A percentile compares a stretch with the other conserved stretches of the same genome.
Evolutionary conservation across 352 stramenopile species (phyloP).

Genomic region (Thraustotheca clavata): DNA sequence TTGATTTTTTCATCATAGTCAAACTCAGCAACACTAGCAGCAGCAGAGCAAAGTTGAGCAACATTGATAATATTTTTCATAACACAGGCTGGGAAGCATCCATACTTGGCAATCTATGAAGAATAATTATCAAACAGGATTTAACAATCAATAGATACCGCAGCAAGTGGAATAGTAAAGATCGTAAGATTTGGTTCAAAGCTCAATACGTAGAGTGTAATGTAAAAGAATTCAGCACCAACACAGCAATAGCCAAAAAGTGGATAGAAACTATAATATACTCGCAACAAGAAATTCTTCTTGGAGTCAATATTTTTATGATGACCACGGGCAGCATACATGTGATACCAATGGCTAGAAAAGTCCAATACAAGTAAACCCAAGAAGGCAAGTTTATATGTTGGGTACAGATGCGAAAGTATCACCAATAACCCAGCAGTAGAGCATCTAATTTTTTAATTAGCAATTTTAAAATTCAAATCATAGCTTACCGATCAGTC

Average conservation of each 20-base stretch:
- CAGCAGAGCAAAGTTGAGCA: slow-evolving; percentile 82
- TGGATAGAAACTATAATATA: slow-evolving; percentile 89
- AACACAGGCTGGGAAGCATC: slow-evolving; percentile 83
- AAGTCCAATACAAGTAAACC: slow-evolving; percentile 95
- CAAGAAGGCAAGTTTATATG: slow-evolving; percentile 73
- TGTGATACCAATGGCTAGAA: slow-evolving; percentile 97
- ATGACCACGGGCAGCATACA: slow-evolving; percentile 92
- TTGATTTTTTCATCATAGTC: slow-evolving; percentile 27
- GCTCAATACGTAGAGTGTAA: slow-evolving; percentile 85
- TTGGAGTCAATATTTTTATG: slow-evolving; percentile 91
- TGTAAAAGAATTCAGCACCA: slow-evolving; percentile 88
- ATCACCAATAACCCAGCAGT: slow-evolving; percentile 93
- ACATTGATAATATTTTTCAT: slow-evolving; percentile 93
- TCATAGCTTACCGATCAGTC: slow-evolving; percentile 77
- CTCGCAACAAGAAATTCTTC: slow-evolving; percentile 91
- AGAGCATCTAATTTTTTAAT: slow-evolving; percentile 56
- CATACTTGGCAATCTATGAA: slow-evolving; percentile 67
- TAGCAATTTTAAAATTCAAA: not conserved
- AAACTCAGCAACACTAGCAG: slow-evolving; percentile 54
- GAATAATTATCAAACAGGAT: slow-evolving; percentile 21
- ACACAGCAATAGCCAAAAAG: slow-evolving; percentile 93
- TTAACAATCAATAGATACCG: slow-evolving; percentile 27
- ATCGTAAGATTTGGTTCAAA: slow-evolving; percentile 64
- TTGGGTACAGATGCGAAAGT: slow-evolving; percentile 87
- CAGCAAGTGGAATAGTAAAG: slow-evolving; percentile 44